A percentile compares a stretch with the other conserved stretches of the same genome.
Evolutionary conservation across 352 stramenopile genomes (phyloP).

Genomic region (Peronospora destructor): DNA sequence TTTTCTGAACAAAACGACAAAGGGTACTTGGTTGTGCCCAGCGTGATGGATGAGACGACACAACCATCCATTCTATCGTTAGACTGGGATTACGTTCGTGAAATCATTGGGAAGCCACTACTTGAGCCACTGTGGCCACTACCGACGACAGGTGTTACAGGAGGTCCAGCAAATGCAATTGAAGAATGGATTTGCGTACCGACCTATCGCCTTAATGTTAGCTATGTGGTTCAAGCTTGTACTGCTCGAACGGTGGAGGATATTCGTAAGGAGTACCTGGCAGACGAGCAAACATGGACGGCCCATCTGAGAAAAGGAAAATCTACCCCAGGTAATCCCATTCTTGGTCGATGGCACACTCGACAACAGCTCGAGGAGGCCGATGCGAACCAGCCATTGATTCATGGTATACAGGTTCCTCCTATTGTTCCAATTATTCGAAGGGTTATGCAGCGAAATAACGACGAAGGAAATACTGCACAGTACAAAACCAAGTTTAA

Average conservation of each 20-base stretch:
- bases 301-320: slow-evolving; percentile 58
- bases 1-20: slow-evolving; percentile 87
- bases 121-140: slow-evolving; percentile 68
- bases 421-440: slow-evolving; percentile 77
- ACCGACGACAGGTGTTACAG: slow-evolving; percentile 11
- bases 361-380: slow-evolving; percentile 53
- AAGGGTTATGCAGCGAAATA: slow-evolving; percentile 72
- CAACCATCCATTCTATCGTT: slow-evolving; percentile 25
- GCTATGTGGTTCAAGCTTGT: slow-evolving; percentile 52
- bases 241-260: slow-evolving; percentile 36
- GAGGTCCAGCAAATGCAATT: slow-evolving; percentile 12
- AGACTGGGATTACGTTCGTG: slow-evolving; percentile 59
- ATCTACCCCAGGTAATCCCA: slow-evolving; percentile 60
- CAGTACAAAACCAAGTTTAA: slow-evolving; percentile 61
- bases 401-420: slow-evolving; percentile 68
- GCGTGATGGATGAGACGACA: slow-evolving; percentile 23
- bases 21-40: slow-evolving; percentile 75
- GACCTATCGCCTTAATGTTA: slow-evolving; percentile 58
- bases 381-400: slow-evolving; percentile 46
- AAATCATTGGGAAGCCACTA: slow-evolving; percentile 57
- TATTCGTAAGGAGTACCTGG: slow-evolving; percentile 42
- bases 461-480: slow-evolving; percentile 50
- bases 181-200: slow-evolving; percentile 73
- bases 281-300: slow-evolving; percentile 40
- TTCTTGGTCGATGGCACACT: slow-evolving; percentile 71